A percentile compares a stretch with the other conserved stretches of the same genome.
phyloP scores from a whole-genome alignment of 179 eudicot genomes.

The Heliamphora pulchella region DNA sequence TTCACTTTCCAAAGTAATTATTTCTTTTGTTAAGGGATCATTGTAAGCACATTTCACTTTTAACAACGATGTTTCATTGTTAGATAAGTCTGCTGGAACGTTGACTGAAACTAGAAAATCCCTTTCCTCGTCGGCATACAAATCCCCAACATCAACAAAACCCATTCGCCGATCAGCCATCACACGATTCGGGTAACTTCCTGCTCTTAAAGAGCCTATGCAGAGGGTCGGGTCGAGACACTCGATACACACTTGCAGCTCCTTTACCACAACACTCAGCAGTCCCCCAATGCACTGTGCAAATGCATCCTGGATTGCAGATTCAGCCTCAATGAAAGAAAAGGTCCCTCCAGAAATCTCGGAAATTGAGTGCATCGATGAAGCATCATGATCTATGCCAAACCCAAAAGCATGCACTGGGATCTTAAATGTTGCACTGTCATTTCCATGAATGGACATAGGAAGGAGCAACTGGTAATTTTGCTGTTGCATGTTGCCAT shows the following conservation, averaged over 20 bases:
- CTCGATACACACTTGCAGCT: slow-evolving; percentile 45
- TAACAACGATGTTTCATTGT: slow-evolving; percentile 32
- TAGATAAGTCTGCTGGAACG: slow-evolving; percentile 36
- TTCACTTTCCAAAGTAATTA: slow-evolving; percentile 34
- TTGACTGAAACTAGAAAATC: slow-evolving; percentile 59
- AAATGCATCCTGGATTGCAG: slow-evolving; percentile 83
- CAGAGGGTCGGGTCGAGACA: slow-evolving; percentile 33
- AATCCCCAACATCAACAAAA: slow-evolving; percentile 57
- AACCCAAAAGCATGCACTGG: slow-evolving; percentile 90
- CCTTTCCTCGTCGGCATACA: slow-evolving; percentile 84
- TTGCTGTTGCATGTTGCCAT: slow-evolving; percentile 17
- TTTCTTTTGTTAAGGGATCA: slow-evolving; percentile 53
- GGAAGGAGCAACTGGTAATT: slow-evolving; percentile 42
- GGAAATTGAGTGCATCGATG: slow-evolving; percentile 67
- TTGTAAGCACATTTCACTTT: slow-evolving; percentile 49
- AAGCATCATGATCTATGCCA: slow-evolving; percentile 77
- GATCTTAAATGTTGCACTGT: slow-evolving; percentile 28
- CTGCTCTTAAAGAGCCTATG: slow-evolving; percentile 52
- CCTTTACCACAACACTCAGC: slow-evolving; percentile 75
- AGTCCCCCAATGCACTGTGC: slow-evolving; percentile 94
- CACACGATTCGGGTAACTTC: slow-evolving; percentile 50
- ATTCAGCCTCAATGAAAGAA: slow-evolving; percentile 81
- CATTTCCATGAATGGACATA: slow-evolving; percentile 23
- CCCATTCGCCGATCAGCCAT: slow-evolving; percentile 40
- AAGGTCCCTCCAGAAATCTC: slow-evolving; percentile 88